Base-by-base conservation (phyloP, 2,329 filamentous ascomycete species). In the Colletotrichum lupini region DNA sequence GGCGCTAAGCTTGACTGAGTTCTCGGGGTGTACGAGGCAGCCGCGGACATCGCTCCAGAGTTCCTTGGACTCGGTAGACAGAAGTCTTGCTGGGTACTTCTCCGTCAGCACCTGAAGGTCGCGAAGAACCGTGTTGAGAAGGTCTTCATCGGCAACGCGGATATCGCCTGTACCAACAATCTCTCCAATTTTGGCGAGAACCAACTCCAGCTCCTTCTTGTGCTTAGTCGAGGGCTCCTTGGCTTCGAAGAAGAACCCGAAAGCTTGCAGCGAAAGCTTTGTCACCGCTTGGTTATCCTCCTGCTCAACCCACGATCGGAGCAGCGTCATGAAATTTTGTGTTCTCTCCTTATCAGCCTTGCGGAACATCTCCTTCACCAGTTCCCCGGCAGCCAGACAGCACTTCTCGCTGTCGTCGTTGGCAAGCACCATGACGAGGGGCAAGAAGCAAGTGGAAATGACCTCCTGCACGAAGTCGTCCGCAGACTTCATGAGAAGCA, bases 321-420 rank as follows among this genome's bases (percentile, higher is more conserved):
- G 85, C 57, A 95, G 88, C 0, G 84, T 84, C 49, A 97, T 83
- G 79, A 97, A 95, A 59, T 89, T 92, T 75, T 91, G 89, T 49
- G 91, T 86, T 72, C 92, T 90, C 76, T 95, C 93, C 74, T 89
- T 89, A 79, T 96, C 93, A 2, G 95, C 92, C 77, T 92, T 91
- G 70, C 91, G 89, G 82, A 98, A 97, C 22, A 97, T 88, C 78
- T 94, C 92, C 79, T 93, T 95, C 69, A 98, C 85, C 57, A 99
- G 85, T 70, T 93, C 90, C 57, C 91, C 92, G 0, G 95, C 95
- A 81, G 96, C 92, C 74, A 95, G 90, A 35, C 94, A 92, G 82
- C 97, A 99, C 77, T 94, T 94, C 64, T 92, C 89, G 61, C 94
- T 94, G 67, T 97, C 94, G 74, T 99, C 97, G 77, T 98, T 98